Base-by-base conservation (phyloP, 768 basidiomycete genomes). In the Asterophora lycoperdoides region DNA sequence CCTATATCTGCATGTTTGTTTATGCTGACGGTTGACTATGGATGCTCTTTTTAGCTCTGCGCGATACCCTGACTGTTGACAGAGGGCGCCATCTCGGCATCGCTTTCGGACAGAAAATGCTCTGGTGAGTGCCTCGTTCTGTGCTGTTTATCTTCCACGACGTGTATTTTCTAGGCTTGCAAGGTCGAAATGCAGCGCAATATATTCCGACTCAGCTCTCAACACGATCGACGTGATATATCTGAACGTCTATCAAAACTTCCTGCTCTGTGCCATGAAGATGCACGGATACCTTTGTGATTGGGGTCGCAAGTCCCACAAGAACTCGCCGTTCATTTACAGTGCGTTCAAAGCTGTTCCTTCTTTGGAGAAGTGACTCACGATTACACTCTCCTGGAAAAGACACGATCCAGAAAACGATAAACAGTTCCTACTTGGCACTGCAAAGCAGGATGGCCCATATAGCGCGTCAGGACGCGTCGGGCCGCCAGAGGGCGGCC, bases 221-320 rank as follows among this genome's bases (percentile, higher is more conserved):
- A 96, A 94, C 63, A 67, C 78, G 7, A 55, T 66, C 14, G 59
- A 75, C 35, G 76, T 75, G 1, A 80, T 92, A 8, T 80, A 88
- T 64, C 63, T 81, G 45, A 99, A 97, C 65, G 75, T 95, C 10
- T 96, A 92, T 64, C 88, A 92, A 62, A 89, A 84, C 59, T 86
- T 93, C 60, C 65, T 89, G 26, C 64, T 96, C 36, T 75, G 82
- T 2, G 90, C 88, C 0, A 84, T 93, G 75, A 95, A 90, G 68
- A 86, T 92, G 77, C 83, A 90, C 51, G 75, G 78, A 44, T 96
- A 97, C 62, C 68, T 97, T 29, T 73, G 76, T 30, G 74, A 75
- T 44, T 86, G 81, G 81, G 72, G 76, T 11, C 52, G 72, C 14
- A 67, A 70, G 42, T 55, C 71, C n/a, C 59, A 54, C 28, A 77